phyloP scores from a whole-genome alignment of 371 early-diverging fungal genomes.

The Chytridium lagenaria region DNA sequence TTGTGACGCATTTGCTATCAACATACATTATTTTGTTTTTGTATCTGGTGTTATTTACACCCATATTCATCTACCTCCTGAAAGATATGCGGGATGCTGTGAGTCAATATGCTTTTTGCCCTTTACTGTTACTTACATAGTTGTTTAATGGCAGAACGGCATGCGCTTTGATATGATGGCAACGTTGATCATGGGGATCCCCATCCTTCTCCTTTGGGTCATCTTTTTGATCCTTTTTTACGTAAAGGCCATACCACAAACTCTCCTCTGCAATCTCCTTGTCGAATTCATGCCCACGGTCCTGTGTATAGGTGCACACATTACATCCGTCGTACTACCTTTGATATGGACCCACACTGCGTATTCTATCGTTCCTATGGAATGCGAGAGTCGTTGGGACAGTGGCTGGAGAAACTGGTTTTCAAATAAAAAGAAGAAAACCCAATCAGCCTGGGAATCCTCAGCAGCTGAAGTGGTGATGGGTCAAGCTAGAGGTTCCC shows the following conservation, averaged over 20 bases:
- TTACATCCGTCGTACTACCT: slow-evolving; percentile 12
- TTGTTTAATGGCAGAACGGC: not conserved
- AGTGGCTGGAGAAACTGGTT: not conserved
- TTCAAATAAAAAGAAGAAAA: not conserved
- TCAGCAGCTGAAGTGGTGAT: not conserved
- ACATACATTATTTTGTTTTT: slow-evolving; percentile 7
- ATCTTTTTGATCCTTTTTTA: not conserved
- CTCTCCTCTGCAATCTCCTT: not conserved
- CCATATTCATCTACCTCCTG: not conserved
- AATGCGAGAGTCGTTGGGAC: not conserved
- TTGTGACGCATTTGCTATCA: slow-evolving; percentile 11
- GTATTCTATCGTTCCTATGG: not conserved
- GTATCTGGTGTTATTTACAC: not conserved
- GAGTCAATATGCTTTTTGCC: not conserved
- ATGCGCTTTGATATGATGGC: slow-evolving; percentile 5
- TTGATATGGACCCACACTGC: slow-evolving; percentile 1
- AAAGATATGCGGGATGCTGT: slow-evolving; percentile 12
- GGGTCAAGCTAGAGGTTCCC: not conserved
- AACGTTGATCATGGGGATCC: slow-evolving; percentile 1
- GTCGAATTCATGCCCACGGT: slow-evolving; percentile 5
- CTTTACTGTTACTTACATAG: not conserved
- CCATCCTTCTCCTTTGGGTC: not conserved
- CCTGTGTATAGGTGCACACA: not conserved
- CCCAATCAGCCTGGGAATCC: not conserved
- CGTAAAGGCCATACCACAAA: not conserved